phyloP scores from a whole-genome alignment of 257 asterid genomes.

The Leptodermis oblonga region DNA sequence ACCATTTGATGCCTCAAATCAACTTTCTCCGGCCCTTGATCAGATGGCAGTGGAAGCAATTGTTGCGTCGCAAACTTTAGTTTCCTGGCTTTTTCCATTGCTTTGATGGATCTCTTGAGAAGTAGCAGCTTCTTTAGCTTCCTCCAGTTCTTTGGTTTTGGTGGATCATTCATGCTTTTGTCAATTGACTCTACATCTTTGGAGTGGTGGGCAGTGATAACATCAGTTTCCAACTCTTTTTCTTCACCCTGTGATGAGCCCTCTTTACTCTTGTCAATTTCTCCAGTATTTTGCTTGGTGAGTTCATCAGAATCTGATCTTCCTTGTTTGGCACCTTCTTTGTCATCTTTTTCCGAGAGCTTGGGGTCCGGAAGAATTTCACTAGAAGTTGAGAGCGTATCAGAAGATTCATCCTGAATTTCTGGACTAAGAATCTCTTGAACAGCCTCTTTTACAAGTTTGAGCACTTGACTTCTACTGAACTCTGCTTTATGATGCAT shows the following conservation, averaged over 20 bases:
- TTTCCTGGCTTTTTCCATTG: slow-evolving; percentile 64
- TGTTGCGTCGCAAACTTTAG: slow-evolving; percentile 23
- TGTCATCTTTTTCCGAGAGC: slow-evolving; percentile 20
- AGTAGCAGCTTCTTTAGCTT: slow-evolving; percentile 68
- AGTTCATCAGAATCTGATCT: slow-evolving; percentile 8
- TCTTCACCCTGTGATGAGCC: slow-evolving; percentile 13
- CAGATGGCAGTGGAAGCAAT: slow-evolving; percentile 23
- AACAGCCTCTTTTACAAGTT: slow-evolving; percentile 82
- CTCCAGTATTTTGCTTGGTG: slow-evolving; percentile 6
- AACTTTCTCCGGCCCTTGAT: slow-evolving; percentile 40
- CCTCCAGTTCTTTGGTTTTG: slow-evolving; percentile 66
- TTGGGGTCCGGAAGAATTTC: slow-evolving; percentile 39
- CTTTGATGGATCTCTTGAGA: slow-evolving; percentile 68
- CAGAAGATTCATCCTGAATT: slow-evolving; percentile 49
- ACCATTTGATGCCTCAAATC: slow-evolving; percentile 62
- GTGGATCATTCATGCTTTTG: slow-evolving; percentile 22
- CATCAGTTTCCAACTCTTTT: slow-evolving; percentile 1
- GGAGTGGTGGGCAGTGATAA: background rate
- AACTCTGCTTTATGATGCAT: slow-evolving; percentile 33
- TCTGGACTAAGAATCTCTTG: slow-evolving; percentile 75
- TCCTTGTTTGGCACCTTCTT: slow-evolving; percentile 19
- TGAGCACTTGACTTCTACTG: slow-evolving; percentile 65
- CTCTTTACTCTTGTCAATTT: slow-evolving; percentile 12
- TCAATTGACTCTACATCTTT: slow-evolving; percentile 14
- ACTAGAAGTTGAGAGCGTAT: slow-evolving; percentile 45